Base-by-base conservation (phyloP, 1,284 basidiomycete genomes). In the Cystobasidiaceae sp. region DNA sequence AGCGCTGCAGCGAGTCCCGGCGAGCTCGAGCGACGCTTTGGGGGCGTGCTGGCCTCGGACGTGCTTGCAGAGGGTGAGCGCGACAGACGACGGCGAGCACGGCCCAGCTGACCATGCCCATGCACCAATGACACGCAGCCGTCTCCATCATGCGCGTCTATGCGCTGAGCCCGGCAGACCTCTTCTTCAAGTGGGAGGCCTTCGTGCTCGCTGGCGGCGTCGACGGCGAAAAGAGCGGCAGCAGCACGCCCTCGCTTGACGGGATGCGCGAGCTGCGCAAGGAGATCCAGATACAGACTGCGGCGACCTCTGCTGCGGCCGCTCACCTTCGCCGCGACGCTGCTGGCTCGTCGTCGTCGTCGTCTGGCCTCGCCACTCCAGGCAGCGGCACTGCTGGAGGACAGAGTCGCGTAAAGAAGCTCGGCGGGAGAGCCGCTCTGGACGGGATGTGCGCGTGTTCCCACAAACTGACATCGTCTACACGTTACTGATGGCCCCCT, bases 141-240 rank as follows among this genome's bases (percentile, higher is more conserved):
- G 39, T 58, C 8, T 66, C 55, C 49, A 60, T 68, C 25, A 45
- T 65, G 41, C 61, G 67, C 17, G 82, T 82, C 68, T 87, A 85
- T 77, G 82, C 82, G 66, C 61, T 86, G 37, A 72, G 78, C 25
- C 80, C 84, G 27, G 79, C 84, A 23, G 75, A 80, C 49, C 80
- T 90, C n/a, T 81, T 79, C 60, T 89, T 79, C 76, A 88, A 87
- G 74, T 86, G 86, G 82, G 86, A 90, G 74, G 85, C 81, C 8
- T 69, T 79, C 28, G 71, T 78, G 30, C 68, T 79, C 23, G 17
- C 56, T 7, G 19, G 19, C 67, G 82, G 81, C 9, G n/a, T n/a
- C n/a, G n/a, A n/a, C n/a, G n/a, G n/a, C n/a, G n/a, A n/a, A n/a
- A 74, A 78, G 68, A 80, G 82, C 50, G 23, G 33, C 30, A 34